Conservation (phyloP, 768 basidiomycete genomes). For the Gautieria morchelliformis region DNA sequence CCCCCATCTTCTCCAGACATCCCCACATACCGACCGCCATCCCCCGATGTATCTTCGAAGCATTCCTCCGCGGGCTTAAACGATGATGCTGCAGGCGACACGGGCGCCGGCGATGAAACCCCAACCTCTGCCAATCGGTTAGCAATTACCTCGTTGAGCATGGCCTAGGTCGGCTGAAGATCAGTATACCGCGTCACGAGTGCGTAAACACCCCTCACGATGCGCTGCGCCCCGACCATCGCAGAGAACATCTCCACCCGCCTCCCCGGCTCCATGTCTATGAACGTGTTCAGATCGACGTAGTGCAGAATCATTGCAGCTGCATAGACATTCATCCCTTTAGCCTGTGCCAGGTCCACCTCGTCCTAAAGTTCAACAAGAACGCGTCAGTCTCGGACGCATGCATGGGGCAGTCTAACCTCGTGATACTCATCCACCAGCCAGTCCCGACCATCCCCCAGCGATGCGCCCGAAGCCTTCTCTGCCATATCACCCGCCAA, state of each 20-base stretch:
- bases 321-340: constrained; percentile 63
- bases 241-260: constrained; percentile 36
- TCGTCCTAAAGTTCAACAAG: constrained; percentile 43
- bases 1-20: neutral
- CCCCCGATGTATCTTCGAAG: neutral
- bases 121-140: neutral
- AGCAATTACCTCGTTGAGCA: constrained; percentile 3
- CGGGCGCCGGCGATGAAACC: neutral
- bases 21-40: neutral
- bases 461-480: constrained; percentile 24
- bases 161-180: neutral
- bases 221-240: constrained; percentile 38
- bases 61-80: neutral
- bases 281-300: constrained; percentile 35
- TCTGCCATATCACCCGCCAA: constrained; percentile 42
- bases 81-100: neutral
- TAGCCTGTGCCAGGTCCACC: constrained; percentile 39
- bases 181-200: neutral
- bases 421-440: constrained; percentile 46
- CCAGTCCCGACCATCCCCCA: constrained; percentile 61
- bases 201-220: constrained; percentile 34
- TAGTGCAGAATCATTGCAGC: constrained; percentile 55
- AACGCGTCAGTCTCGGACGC: constrained; percentile 2
- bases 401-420: constrained; percentile 21
- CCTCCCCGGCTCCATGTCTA: constrained; percentile 39